Conservation (phyloP, 176 grass and related monocot genomes). For the Calamus simplicifolius region DNA sequence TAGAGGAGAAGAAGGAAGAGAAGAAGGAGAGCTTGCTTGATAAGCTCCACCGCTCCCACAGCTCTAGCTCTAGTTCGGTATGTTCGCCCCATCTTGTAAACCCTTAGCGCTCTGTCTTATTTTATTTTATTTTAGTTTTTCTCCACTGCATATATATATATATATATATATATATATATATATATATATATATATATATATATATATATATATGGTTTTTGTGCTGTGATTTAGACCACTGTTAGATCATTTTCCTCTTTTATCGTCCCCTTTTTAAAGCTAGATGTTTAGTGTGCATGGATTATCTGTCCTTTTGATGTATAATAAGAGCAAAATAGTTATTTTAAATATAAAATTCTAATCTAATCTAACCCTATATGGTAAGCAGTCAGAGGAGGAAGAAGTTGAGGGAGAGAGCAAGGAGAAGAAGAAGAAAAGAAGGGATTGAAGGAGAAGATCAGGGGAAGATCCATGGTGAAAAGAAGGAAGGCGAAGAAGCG, state of each 20-base stretch:
- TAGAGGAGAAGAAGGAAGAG: conserved; percentile 31
- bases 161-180: too few relatives aligned
- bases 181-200: too few relatives aligned
- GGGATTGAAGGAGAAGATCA: conserved; percentile 85
- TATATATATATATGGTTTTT: background rate
- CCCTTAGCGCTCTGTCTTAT: background rate
- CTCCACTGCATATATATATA: background rate
- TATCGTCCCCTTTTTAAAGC: too few relatives aligned
- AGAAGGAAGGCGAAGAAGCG: conserved; percentile 31
- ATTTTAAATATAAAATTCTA: too few relatives aligned
- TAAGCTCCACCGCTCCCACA: conserved; percentile 63
- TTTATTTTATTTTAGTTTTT: background rate
- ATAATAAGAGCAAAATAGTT: too few relatives aligned
- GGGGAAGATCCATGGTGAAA: conserved; percentile 55
- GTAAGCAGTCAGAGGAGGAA: conserved; percentile 77
- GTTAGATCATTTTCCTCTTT: too few relatives aligned
- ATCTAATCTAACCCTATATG: background rate
- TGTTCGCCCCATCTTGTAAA: background rate
- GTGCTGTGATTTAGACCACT: background rate
- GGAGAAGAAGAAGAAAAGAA: conserved; percentile 93
- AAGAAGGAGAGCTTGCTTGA: conserved; percentile 65
- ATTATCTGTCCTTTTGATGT: too few relatives aligned
- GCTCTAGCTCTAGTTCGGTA: conserved; percentile 94
- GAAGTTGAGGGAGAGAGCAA: conserved; percentile 58
- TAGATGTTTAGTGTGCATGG: too few relatives aligned